Evolutionary conservation across 352 stramenopile species (phyloP).

Genomic region (Phytopythium ostracodes): DNA sequence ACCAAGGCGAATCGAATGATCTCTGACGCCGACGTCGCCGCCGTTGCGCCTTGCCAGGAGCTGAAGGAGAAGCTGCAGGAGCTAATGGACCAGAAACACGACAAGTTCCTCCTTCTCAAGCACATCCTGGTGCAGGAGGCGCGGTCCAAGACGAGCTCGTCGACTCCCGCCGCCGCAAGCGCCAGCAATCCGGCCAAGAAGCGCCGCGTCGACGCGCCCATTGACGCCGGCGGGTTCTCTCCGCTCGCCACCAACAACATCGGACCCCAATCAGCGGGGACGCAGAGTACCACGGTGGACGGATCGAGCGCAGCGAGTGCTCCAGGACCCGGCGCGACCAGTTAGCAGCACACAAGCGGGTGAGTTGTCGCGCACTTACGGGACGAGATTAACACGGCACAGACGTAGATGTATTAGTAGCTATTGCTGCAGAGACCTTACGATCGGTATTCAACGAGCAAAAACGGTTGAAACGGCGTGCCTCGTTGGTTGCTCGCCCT

Average conservation of each 20-base stretch:
- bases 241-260: not conserved
- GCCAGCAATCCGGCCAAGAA: constrained; percentile 18
- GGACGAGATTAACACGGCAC: not conserved
- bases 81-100: constrained; percentile 67
- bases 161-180: not conserved
- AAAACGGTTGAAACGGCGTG: constrained; percentile 4
- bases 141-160: constrained; percentile 32
- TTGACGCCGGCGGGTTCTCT: not conserved
- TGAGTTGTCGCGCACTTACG: not conserved
- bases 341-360: not conserved
- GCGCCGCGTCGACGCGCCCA: constrained; percentile 22
- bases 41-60: constrained; percentile 15
- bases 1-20: no score
- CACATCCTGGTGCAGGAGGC: constrained; percentile 67
- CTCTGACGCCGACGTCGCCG: not conserved
- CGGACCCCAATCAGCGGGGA: not conserved
- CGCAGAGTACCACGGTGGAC: not conserved
- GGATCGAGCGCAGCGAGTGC: no score
- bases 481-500: not conserved
- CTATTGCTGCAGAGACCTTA: not conserved
- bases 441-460: not conserved
- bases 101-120: constrained; percentile 70
- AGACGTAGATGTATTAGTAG: not conserved
- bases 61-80: constrained; percentile 42
- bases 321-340: not conserved